phyloP scores from a whole-genome alignment of 164 flowering plant genomes.

The Tinospora cordifolia region DNA sequence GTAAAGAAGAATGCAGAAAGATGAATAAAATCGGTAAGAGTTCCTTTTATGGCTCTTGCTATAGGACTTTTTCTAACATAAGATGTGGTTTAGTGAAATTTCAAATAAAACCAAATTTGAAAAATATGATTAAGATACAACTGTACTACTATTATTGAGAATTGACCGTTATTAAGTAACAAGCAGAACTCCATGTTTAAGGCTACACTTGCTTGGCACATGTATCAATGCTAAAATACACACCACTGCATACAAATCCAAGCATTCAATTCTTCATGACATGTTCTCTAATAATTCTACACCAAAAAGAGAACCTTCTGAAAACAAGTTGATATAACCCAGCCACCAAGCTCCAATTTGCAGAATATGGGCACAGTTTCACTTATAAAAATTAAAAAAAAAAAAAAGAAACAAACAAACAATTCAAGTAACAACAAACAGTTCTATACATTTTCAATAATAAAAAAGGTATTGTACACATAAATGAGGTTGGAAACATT shows the following conservation, averaged over 20 bases:
- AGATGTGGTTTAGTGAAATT: too few relatives aligned
- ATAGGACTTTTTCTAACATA: too few relatives aligned
- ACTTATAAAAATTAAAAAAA: too few relatives aligned
- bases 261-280: neutral
- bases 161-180: neutral
- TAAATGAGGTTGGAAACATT: neutral
- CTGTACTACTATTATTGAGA: neutral
- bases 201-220: neutral
- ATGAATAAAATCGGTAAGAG: too few relatives aligned
- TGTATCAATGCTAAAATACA: neutral
- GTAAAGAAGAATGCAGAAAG: too few relatives aligned
- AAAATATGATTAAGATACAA: too few relatives aligned
- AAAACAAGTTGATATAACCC: neutral
- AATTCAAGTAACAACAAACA: neutral
- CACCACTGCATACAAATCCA: neutral
- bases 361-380: too few relatives aligned
- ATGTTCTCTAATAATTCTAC: neutral
- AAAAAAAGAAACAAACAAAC: too few relatives aligned
- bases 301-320: neutral
- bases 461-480: neutral
- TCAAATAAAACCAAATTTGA: too few relatives aligned
- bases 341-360: too few relatives aligned
- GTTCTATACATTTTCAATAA: neutral
- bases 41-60: too few relatives aligned
- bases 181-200: too few relatives aligned